Evolutionary conservation across 257 asterid species (phyloP), one percentile per base, ranked within the genome.

Genomic region (Cruciata laevipes): DNA sequence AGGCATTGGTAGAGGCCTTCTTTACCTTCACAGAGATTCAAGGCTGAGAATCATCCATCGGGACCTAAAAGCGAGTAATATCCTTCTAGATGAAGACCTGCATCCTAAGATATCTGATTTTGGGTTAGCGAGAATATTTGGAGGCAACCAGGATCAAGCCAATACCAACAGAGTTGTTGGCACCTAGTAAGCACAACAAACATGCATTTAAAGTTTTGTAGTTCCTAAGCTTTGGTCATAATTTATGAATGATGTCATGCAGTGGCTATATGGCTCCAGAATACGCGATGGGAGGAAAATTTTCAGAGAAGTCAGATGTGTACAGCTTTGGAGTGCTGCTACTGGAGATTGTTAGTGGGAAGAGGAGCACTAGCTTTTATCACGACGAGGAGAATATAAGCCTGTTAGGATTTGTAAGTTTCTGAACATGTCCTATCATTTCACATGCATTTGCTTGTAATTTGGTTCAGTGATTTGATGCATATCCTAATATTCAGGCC

Each of bases 101-200:
- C 20, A 53, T 53, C 60, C 60, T 30, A 53, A 53, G 60, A 53
- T 53, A 53, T 53, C 60, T 3, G 60, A 53, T 53, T 53, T 53
- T 21, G 60, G 60, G 60, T 20, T 53, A 20, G 60, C 60, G 1
- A 53, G 60, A 20, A 53, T 53, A n/a, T 53, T 53, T 53, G 60
- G 60, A 53, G 60, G 60, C 10, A 20, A 21, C 10, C 60, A 53
- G 27, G 60, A 53, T 53, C 60, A 53, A 20, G 60, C 27, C 25
- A 53, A 53, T 53, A 53, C 60, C 60, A 53, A 53, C 60, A 53
- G 60, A n/a, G 27, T 53, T 53, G 60, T 53, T 18, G 60, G 60
- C 14, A 53, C 60, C 60, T 53, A 53, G 60, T 53, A 53, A 53
- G 60, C 55, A 47, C 55, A 47, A 53, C 60, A 7, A 7, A 7